A percentile compares a stretch with the other conserved stretches of the same genome.
These are phyloP conservation scores for Suillus fuscotomentosus DNA, from an alignment of 768 basidiomycete species.

Conservation along the genomic window DNA sequence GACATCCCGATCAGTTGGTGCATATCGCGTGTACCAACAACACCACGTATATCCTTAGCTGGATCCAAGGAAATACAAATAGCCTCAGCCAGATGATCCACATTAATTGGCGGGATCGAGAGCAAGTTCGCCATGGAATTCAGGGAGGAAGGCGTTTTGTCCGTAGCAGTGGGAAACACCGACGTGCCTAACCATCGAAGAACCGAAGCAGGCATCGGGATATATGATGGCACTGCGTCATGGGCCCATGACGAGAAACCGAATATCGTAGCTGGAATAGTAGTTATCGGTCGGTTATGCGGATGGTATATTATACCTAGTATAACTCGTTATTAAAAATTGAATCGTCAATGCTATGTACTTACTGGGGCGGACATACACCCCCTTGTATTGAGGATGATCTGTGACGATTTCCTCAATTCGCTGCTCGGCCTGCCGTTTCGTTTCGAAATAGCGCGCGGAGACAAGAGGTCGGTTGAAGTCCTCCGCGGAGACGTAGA, in stretches of 20 bases:
- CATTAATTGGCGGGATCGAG: conserved; percentile 88
- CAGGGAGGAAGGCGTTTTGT: conserved; percentile 43
- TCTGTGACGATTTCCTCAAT: conserved; percentile 55
- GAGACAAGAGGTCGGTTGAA: conserved; percentile 87
- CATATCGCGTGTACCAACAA: conserved; percentile 72
- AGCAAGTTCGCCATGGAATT: conserved; percentile 76
- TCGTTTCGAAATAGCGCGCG: conserved; percentile 87
- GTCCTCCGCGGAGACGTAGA: conserved; percentile 90
- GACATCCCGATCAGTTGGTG: conserved; percentile 72
- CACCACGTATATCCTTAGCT: conserved; percentile 52
- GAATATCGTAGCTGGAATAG: conserved; percentile 79
- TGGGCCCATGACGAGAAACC: conserved; percentile 80
- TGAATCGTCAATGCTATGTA: conserved; percentile 12
- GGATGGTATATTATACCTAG: conserved; percentile 95
- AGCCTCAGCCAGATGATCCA: conserved; percentile 91
- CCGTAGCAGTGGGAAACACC: conserved; percentile 17
- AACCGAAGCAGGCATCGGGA: conserved; percentile 66
- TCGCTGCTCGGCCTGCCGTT: conserved; percentile 81
- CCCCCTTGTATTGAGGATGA: conserved; percentile 53
- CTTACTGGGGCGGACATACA: conserved; percentile 90
- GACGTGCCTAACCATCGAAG: conserved; percentile 50
- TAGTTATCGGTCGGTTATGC: conserved; percentile 85
- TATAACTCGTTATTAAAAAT: neutral
- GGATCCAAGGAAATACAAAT: conserved; percentile 63
- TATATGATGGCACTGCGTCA: conserved; percentile 47